These are phyloP conservation scores for Penstemon barbatus DNA, from an alignment of 257 asterid genomes.

Conservation along the genomic window DNA sequence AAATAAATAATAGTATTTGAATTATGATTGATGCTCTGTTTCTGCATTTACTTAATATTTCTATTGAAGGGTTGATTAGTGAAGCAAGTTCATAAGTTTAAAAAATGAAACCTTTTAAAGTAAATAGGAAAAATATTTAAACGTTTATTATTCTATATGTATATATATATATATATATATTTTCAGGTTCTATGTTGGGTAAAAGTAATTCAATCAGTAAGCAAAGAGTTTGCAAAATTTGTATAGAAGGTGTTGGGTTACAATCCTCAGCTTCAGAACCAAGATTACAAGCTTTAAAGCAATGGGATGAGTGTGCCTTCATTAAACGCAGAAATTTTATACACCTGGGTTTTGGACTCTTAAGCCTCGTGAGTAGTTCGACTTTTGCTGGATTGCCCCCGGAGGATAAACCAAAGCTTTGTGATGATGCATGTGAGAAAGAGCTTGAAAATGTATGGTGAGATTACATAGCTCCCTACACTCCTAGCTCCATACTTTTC, in stretches of 20 bases:
- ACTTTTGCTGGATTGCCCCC: slow-evolving; percentile 78
- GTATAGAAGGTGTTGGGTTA: slow-evolving; percentile 19
- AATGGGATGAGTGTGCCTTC: slow-evolving; percentile 26
- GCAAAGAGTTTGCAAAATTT: slow-evolving; percentile 30
- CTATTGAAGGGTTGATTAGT: not conserved
- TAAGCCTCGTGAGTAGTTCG: slow-evolving; percentile 42
- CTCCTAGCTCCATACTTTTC: slow-evolving; percentile 7
- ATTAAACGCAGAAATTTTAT: slow-evolving; percentile 52
- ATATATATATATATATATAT: not conserved
- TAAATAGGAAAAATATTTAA: not conserved
- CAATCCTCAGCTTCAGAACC: slow-evolving; percentile 31
- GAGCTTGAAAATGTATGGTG: slow-evolving; percentile 95
- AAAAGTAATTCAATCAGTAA: slow-evolving; percentile 27
- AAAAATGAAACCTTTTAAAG: not conserved
- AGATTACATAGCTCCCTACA: slow-evolving; percentile 51
- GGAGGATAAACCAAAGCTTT: slow-evolving; percentile 82
- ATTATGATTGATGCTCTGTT: not conserved
- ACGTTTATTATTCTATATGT: slow-evolving; percentile 4
- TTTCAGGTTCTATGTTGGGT: slow-evolving; percentile 43
- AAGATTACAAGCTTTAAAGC: slow-evolving; percentile 24
- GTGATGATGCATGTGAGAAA: slow-evolving; percentile 79
- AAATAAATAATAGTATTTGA: not conserved
- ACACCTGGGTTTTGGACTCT: slow-evolving; percentile 36
- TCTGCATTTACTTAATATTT: not conserved
- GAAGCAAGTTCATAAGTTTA: too few species aligned